These are phyloP conservation scores for Torulaspora indica DNA, from an alignment of 805 yeast genomes.

Conservation along the genomic window DNA sequence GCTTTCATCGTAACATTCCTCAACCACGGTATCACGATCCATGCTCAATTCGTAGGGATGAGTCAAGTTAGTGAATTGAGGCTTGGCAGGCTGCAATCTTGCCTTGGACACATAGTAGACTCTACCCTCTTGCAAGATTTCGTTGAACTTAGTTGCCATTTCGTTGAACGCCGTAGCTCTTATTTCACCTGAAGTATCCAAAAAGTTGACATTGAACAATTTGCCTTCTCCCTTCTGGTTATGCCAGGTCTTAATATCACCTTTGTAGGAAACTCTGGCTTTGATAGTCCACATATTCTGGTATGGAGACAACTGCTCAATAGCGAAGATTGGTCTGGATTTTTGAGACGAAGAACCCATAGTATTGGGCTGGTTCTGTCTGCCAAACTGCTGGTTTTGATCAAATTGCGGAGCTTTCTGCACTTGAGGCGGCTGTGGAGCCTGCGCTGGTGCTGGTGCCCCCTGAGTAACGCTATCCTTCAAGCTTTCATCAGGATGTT, in stretches of 20 bases:
- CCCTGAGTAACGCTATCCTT: conserved; percentile 16
- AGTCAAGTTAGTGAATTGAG: conserved; percentile 73
- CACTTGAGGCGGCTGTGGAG: conserved; percentile 4
- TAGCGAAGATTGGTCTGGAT: conserved; percentile 53
- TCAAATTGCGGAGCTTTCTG: conserved; percentile 7
- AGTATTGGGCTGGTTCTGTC: conserved; percentile 5
- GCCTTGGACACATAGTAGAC: conserved; percentile 82
- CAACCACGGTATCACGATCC: conserved; percentile 73
- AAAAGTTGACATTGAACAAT: conserved; percentile 77
- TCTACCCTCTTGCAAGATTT: conserved; percentile 77
- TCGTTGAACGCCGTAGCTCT: conserved; percentile 93
- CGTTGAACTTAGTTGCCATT: conserved; percentile 72
- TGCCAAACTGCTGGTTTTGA: conserved; percentile 2
- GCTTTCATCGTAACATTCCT: conserved; percentile 54
- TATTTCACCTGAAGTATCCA: conserved; percentile 95
- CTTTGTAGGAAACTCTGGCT: conserved; percentile 84
- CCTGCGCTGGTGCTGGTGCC: conserved; percentile 22
- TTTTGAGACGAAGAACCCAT: conserved; percentile 25
- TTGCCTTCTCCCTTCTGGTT: conserved; percentile 86
- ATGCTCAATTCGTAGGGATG: conserved; percentile 86
- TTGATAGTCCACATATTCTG: conserved; percentile 88
- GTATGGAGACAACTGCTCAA: conserved; percentile 87
- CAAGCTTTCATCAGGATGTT: conserved; percentile 49
- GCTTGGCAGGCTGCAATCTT: conserved; percentile 75
- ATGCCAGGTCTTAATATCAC: conserved; percentile 84